These are phyloP conservation scores for Phytophthora chlamydospora DNA, from an alignment of 352 stramenopile species.

Conservation along the genomic window DNA sequence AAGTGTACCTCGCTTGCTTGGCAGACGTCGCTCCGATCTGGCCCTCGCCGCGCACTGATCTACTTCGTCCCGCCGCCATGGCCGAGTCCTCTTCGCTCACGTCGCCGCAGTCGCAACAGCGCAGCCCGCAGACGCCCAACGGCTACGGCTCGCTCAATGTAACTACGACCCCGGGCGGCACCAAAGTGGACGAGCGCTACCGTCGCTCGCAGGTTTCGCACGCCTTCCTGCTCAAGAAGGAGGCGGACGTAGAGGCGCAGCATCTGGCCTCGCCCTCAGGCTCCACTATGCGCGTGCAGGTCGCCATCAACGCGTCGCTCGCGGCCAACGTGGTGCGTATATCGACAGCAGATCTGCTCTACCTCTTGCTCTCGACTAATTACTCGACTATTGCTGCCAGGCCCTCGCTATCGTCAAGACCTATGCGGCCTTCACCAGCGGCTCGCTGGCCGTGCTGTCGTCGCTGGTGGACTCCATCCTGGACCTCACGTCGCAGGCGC, in stretches of 20 bases:
- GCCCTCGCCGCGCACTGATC: background rate
- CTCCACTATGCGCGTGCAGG: constrained; percentile 50
- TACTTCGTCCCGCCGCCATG: constrained; percentile 5
- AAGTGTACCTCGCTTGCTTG: too few relatives aligned
- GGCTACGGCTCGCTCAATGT: constrained; percentile 32
- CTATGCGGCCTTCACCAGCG: constrained; percentile 82
- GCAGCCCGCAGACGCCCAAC: constrained; percentile 19
- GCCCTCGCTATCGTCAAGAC: constrained; percentile 70
- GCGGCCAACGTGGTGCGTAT: constrained; percentile 72
- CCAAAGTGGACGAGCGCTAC: constrained; percentile 32
- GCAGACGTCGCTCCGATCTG: constrained; percentile 3
- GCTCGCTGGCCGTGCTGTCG: constrained; percentile 93
- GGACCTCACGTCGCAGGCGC: constrained; percentile 93
- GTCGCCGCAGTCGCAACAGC: constrained; percentile 7
- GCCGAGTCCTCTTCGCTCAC: constrained; percentile 19
- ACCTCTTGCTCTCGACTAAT: constrained; percentile 10
- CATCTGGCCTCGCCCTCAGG: constrained; percentile 38
- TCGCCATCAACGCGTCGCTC: constrained; percentile 75
- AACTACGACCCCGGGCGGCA: constrained; percentile 17
- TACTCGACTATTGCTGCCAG: constrained; percentile 24
- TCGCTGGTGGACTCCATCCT: constrained; percentile 95
- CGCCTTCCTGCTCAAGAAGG: constrained; percentile 67
- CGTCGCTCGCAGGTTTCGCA: constrained; percentile 78
- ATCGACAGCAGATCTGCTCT: background rate
- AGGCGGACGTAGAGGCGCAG: constrained; percentile 53